Percentiles rank a stretch among this genome's conserved stretches.
phyloP scores from a whole-genome alignment of 2,329 filamentous ascomycete species.

The Botrytis galanthina region DNA sequence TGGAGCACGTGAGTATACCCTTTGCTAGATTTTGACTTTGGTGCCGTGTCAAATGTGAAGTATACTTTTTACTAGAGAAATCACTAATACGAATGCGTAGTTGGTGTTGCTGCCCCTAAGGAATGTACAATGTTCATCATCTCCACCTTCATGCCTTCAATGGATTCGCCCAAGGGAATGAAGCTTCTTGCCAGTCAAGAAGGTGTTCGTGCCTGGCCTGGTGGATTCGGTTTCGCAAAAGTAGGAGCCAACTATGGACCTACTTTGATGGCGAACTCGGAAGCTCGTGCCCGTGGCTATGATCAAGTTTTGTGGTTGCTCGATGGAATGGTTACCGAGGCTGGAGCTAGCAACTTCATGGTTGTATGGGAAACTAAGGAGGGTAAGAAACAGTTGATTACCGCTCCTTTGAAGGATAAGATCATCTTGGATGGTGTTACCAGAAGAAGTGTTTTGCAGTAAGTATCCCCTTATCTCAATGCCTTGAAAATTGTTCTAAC shows the following conservation, averaged over 20 bases:
- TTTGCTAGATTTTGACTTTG: background rate
- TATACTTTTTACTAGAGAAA: background rate
- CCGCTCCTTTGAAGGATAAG: slow-evolving; percentile 76
- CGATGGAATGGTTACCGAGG: slow-evolving; percentile 79
- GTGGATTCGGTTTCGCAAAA: slow-evolving; percentile 89
- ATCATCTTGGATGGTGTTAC: slow-evolving; percentile 89
- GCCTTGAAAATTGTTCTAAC: background rate
- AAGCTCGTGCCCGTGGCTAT: slow-evolving; percentile 71
- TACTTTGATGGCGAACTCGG: slow-evolving; percentile 71
- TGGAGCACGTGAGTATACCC: slow-evolving; percentile 48
- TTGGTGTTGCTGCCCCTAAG: slow-evolving; percentile 76
- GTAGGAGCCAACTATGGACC: slow-evolving; percentile 93
- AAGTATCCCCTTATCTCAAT: slow-evolving; percentile 46
- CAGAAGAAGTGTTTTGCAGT: slow-evolving; percentile 73
- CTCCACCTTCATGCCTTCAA: slow-evolving; percentile 57
- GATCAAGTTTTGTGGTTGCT: slow-evolving; percentile 96
- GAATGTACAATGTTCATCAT: slow-evolving; percentile 91
- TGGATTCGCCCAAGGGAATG: slow-evolving; percentile 58
- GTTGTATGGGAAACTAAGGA: slow-evolving; percentile 70
- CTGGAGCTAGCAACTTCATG: slow-evolving; percentile 91
- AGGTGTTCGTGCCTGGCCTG: slow-evolving; percentile 88
- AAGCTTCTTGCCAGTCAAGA: slow-evolving; percentile 75
- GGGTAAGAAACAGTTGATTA: slow-evolving; percentile 68
- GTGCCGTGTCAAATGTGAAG: background rate
- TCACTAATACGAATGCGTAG: slow-evolving; percentile 7